Evolutionary conservation across 805 yeast species (phyloP).

Genomic region (Dipodascopsis tothii): DNA sequence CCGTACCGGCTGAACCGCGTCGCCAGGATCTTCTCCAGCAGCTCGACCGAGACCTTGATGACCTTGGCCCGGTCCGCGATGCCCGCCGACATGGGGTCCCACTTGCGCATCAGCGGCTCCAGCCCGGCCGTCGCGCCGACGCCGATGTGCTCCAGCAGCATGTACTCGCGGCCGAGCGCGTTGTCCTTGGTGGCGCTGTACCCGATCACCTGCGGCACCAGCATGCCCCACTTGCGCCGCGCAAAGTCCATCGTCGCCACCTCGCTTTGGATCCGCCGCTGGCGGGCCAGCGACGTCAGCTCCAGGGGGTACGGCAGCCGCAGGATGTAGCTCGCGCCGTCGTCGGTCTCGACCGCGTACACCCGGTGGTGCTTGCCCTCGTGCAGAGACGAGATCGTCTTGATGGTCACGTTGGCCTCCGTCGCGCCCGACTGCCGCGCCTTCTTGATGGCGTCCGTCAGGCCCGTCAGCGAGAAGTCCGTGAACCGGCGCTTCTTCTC

Average conservation of each 20-base stretch:
- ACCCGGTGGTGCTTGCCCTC: constrained; percentile 93
- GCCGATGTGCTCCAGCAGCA: constrained; percentile 62
- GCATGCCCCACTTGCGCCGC: constrained; percentile 51
- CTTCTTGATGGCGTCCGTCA: constrained; percentile 36
- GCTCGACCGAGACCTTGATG: constrained; percentile 64
- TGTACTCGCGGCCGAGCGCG: constrained; percentile 63
- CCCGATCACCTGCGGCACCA: constrained; percentile 66
- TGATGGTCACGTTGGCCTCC: constrained; percentile 43
- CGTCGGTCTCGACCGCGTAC: constrained; percentile 61
- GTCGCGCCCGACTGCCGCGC: constrained; percentile 34
- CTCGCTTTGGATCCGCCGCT: constrained; percentile 64
- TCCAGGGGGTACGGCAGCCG: constrained; percentile 84
- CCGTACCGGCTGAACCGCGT: constrained; percentile 68
- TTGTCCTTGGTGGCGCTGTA: constrained; percentile 61
- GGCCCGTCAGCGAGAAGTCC: constrained; percentile 71
- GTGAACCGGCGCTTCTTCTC: constrained; percentile 76
- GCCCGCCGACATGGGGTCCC: constrained; percentile 66
- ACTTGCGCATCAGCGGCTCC: constrained; percentile 71
- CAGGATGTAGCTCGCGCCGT: constrained; percentile 52
- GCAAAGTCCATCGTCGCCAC: constrained; percentile 90
- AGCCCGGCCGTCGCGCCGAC: constrained; percentile 44
- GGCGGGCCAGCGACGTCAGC: constrained; percentile 45
- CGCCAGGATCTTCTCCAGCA: constrained; percentile 49
- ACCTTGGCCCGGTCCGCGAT: constrained; percentile 44
- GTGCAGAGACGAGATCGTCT: constrained; percentile 72